Percentiles rank a stretch among this genome's conserved stretches.
Conservation (phyloP, 108 stramenopile species). For the Chaetoceros tenuissimus region DNA sequence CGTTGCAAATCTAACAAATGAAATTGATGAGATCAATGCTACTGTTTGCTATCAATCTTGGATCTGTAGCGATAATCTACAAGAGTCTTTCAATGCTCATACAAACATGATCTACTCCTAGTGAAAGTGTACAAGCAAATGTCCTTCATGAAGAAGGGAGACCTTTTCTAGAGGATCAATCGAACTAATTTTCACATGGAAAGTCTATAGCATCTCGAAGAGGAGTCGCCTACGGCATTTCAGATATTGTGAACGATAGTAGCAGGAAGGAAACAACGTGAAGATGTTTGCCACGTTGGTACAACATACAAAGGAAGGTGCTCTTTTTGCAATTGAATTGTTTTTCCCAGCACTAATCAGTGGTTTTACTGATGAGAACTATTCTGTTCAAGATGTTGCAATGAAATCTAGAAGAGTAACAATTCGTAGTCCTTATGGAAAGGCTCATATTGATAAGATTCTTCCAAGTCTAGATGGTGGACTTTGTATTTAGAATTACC, state of each 20-base stretch:
- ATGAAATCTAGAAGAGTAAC: conserved; percentile 93
- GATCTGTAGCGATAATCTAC: conserved; percentile 78
- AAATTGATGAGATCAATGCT: conserved; percentile 39
- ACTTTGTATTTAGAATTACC: conserved; percentile 80
- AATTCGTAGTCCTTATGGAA: conserved; percentile 87
- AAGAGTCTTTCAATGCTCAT: conserved; percentile 76
- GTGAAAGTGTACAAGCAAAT: conserved; percentile 79
- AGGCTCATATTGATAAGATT: conserved; percentile 84
- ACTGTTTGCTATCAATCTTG: conserved; percentile 75
- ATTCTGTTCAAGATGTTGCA: conserved; percentile 91
- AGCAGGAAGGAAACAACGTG: conserved; percentile 85
- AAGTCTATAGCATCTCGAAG: conserved; percentile 55
- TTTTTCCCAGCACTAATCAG: conserved; percentile 88
- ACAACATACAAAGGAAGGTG: conserved; percentile 81
- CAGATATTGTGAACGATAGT: conserved; percentile 95
- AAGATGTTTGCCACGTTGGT: conserved; percentile 75
- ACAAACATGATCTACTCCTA: conserved; percentile 61
- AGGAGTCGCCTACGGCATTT: conserved; percentile 94
- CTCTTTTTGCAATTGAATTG: conserved; percentile 92
- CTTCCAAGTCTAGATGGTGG: conserved; percentile 90
- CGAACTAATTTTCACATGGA: conserved; percentile 60
- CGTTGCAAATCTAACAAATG: conserved; percentile 29
- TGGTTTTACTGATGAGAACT: conserved; percentile 94
- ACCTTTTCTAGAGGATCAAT: conserved; percentile 52
- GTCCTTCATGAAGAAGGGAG: conserved; percentile 89